phyloP scores from a whole-genome alignment of 2,329 filamentous ascomycete genomes.

The Alternaria panax region DNA sequence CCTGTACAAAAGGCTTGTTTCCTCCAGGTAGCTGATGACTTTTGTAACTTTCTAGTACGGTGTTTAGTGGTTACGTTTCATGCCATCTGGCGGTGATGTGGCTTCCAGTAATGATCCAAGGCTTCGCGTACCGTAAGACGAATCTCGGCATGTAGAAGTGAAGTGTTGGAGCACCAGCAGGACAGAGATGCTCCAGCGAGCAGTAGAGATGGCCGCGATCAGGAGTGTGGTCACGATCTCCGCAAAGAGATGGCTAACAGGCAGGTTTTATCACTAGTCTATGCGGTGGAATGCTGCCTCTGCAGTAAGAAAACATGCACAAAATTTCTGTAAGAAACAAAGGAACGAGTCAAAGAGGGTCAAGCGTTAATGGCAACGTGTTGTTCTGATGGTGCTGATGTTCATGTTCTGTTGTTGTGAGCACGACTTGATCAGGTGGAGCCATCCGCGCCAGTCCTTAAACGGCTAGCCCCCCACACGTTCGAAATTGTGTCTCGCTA shows the following conservation, averaged over 20 bases:
- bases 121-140: neutral
- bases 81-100: neutral
- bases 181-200: neutral
- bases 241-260: neutral
- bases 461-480: constrained; percentile 17
- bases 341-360: neutral
- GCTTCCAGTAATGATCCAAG: neutral
- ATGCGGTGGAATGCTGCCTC: neutral
- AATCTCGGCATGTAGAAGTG: neutral
- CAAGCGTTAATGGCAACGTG: neutral
- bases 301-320: neutral
- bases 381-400: neutral
- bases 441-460: constrained; percentile 9
- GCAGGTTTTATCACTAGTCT: neutral
- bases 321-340: neutral
- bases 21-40: neutral
- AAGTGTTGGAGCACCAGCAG: neutral
- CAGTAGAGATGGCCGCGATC: neutral
- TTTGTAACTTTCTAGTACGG: neutral
- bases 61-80: neutral
- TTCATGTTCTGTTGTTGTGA: neutral
- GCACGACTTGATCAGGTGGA: neutral
- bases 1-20: neutral
- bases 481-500: constrained; percentile 19
- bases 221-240: neutral